phyloP scores from a whole-genome alignment of 2,329 filamentous ascomycete genomes.

The Rutstroemia sp. region DNA sequence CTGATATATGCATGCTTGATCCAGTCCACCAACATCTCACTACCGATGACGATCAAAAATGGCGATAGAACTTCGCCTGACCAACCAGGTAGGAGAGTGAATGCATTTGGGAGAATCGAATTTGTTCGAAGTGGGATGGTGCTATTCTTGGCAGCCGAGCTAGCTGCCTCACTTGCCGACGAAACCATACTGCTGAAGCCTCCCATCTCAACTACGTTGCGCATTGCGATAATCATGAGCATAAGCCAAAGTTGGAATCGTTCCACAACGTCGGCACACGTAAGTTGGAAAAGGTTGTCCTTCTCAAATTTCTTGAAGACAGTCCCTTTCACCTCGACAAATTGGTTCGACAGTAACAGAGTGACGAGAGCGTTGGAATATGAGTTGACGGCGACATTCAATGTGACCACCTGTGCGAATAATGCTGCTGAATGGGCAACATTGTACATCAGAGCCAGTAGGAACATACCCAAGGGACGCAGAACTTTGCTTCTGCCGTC shows the following conservation, averaged over 20 bases:
- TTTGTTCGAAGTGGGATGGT: slow-evolving; percentile 50
- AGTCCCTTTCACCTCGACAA: slow-evolving; percentile 96
- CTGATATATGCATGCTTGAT: slow-evolving; percentile 96
- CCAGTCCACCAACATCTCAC: slow-evolving; percentile 94
- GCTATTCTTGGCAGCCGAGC: slow-evolving; percentile 17
- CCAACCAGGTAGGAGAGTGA: slow-evolving; percentile 82
- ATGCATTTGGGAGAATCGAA: slow-evolving; percentile 81
- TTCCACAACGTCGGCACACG: slow-evolving; percentile 94
- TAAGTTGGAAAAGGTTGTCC: slow-evolving; percentile 93
- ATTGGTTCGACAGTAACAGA: slow-evolving; percentile 90
- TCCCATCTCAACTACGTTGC: slow-evolving; percentile 93
- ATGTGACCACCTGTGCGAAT: slow-evolving; percentile 95
- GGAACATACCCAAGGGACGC: slow-evolving; percentile 83
- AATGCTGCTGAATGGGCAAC: slow-evolving; percentile 79
- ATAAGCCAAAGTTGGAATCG: slow-evolving; percentile 97
- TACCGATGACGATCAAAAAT: slow-evolving; percentile 88
- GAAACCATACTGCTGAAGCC: slow-evolving; percentile 57
- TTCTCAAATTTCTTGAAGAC: slow-evolving; percentile 99
- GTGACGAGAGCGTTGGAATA: slow-evolving; percentile 95
- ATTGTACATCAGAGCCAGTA: slow-evolving; percentile 80
- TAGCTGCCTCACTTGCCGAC: slow-evolving; percentile 43
- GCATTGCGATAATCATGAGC: slow-evolving; percentile 89
- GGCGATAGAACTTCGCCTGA: slow-evolving; percentile 86
- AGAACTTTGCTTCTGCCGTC: slow-evolving; percentile 88
- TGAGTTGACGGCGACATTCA: slow-evolving; percentile 97